Evolutionary conservation across 2,329 filamentous ascomycete species (phyloP), one percentile per base, ranked within the genome.

Genomic region (Chaetomium strumarium): DNA sequence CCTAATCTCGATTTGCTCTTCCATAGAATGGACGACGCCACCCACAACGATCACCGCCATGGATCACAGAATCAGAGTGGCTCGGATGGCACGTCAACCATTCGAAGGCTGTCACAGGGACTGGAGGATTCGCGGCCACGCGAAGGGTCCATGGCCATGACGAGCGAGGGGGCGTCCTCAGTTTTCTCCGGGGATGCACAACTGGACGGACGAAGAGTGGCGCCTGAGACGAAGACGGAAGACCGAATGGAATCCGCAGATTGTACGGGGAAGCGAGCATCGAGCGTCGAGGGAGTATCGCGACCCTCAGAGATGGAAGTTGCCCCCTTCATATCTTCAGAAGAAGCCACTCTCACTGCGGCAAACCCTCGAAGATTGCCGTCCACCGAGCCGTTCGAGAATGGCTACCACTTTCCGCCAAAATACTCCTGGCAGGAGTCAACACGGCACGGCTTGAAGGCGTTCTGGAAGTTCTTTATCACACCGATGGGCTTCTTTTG

Each of bases 401-500:
- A 85, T 62, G 80, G 82, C 39, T 85, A 85, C 61, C 78, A 85
- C 63, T 84, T 84, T 60, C 81, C 79, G 19, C 82, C 79, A 5
- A 80, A 75, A 51, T 80, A 82, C 61, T 70, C 81, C 0, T 81
- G 78, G 72, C 76, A 72, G 34, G 78, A 82, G 52, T 78, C 83
- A 1, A 79, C 80, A 1, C 71, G 67, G 17, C 80, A 83, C 48
- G 80, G 78, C 1, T 63, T 83, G 12, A 71, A 75, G 29, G 77
- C 80, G 0, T 88, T 87, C 64, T 85, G 82, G 81, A 78, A 80
- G 48, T 95, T 89, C 72, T 80, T 86, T 61, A 72, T 79, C 36
- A 95, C 88, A 0, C 86, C 86, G 0, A 68, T 87, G 50, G 89
- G 90, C 2, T 90, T 93, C 65, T 72, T 88, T 49, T 80, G 92